Base-by-base conservation (phyloP, 2,329 filamentous ascomycete species). In the Escovopsis weberi region DNA sequence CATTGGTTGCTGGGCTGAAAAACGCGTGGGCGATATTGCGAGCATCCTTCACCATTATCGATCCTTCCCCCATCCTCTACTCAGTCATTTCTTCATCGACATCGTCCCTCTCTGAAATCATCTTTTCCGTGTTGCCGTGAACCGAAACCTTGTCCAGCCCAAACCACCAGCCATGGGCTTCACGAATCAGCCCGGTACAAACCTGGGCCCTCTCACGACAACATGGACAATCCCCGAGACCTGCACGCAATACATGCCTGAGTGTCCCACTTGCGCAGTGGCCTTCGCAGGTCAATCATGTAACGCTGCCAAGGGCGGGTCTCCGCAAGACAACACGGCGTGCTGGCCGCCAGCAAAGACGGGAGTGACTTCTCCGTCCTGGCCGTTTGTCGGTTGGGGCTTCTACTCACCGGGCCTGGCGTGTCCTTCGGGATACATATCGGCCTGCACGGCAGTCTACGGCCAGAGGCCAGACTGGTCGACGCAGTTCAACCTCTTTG, bases 371-470 rank as follows among this genome's bases (percentile, higher is more conserved):
- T 40, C 45, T 1, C 50, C 53, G 1, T 28, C 33, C 1, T 43
- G 43, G 3, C 47, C 54, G 4, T 42, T 61, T 12, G 39, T 43
- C 8, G 59, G 58, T 23, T 56, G 59, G 56, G 59, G 60, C 6
- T 60, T 59, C 43, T 62, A 62, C 43, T 62, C 58, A 4, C 60
- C 60, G 0, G 60, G 59, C 0, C 32, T 59, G 9, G 43, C 46
- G 2, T 62, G 59, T 41, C 60, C 60, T 1, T 39, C 40, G 4
- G 59, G 59, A 8, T 58, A 61, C 45, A 49, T 43, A 12, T 50
- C 57, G 5, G 53, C 57, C 2, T 63, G 59, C 40, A 50, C 50
- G n/a, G 55, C 57, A 2, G 50, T 48, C 4, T 47, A 47, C 4
- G 46, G 49, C 4, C 40, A 45, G 37, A 26, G 43, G 12, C 37